Conservation (phyloP, 164 flowering plant genomes). For the Nymphaea thermarum region DNA sequence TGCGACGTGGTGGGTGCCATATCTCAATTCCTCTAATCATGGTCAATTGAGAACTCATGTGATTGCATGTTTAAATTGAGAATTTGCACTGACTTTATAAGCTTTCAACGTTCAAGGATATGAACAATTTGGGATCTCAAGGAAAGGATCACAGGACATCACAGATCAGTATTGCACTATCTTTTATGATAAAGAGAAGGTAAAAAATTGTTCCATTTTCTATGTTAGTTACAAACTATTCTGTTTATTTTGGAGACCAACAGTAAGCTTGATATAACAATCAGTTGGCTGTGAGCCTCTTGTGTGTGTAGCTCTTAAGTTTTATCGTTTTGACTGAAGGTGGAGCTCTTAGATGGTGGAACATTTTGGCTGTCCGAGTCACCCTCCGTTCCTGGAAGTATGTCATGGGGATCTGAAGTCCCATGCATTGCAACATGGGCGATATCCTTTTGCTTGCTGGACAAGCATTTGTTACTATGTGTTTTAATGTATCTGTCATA, state of each 20-base stretch:
- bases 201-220: slow-evolving; percentile 11
- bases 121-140: slow-evolving; percentile 84
- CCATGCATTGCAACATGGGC: slow-evolving; percentile 97
- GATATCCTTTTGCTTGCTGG: slow-evolving; percentile 53
- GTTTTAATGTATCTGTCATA: not conserved
- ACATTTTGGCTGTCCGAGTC: slow-evolving; percentile 98
- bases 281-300: not conserved
- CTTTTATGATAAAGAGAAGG: slow-evolving; percentile 91
- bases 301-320: not conserved
- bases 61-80: not conserved
- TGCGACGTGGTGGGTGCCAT: not conserved
- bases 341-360: slow-evolving; percentile 90
- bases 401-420: slow-evolving; percentile 76
- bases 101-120: slow-evolving; percentile 37
- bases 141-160: slow-evolving; percentile 80
- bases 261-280: not conserved
- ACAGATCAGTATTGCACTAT: slow-evolving; percentile 81
- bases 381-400: slow-evolving; percentile 95
- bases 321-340: slow-evolving; percentile 29
- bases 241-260: not conserved
- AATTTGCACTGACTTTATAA: not conserved
- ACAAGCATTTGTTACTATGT: not conserved
- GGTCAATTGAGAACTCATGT: not conserved
- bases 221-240: too few relatives aligned
- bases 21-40: not conserved